Evolutionary conservation across 495 filamentous ascomycete genomes (phyloP).

Genomic region (Aspergillus heteromorphus): DNA sequence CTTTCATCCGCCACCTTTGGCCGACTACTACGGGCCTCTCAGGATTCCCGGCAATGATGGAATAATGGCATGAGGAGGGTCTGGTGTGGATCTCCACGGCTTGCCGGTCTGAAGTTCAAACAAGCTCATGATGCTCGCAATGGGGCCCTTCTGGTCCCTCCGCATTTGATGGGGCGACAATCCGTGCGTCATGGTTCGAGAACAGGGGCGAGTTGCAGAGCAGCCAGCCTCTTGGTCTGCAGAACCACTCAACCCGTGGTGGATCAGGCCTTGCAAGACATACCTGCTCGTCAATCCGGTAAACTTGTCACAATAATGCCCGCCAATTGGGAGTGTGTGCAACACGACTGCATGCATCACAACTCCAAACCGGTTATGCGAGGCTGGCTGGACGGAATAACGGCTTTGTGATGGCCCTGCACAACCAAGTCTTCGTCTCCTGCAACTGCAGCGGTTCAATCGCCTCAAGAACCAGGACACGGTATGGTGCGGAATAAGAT

Average conservation of each 20-base stretch:
- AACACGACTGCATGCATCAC: background rate
- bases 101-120: background rate
- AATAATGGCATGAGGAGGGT: no score
- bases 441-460: background rate
- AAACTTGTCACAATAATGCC: background rate
- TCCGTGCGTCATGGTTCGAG: background rate
- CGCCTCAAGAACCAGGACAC: background rate
- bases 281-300: background rate
- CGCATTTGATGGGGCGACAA: background rate
- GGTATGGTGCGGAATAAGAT: background rate
- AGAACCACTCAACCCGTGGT: background rate
- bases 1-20: no score
- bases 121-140: background rate
- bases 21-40: no score
- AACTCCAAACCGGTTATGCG: background rate
- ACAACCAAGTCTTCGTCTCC: background rate
- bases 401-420: background rate
- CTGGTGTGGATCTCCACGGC: background rate
- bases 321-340: background rate
- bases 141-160: no score
- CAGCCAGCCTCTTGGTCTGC: background rate
- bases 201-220: no score
- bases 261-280: background rate
- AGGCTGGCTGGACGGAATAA: background rate
- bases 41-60: no score